A percentile compares a stretch with the other conserved stretches of the same genome.
These are phyloP conservation scores for Aspergillus transmontanensis DNA, from an alignment of 2,329 filamentous ascomycete genomes.

Conservation along the genomic window DNA sequence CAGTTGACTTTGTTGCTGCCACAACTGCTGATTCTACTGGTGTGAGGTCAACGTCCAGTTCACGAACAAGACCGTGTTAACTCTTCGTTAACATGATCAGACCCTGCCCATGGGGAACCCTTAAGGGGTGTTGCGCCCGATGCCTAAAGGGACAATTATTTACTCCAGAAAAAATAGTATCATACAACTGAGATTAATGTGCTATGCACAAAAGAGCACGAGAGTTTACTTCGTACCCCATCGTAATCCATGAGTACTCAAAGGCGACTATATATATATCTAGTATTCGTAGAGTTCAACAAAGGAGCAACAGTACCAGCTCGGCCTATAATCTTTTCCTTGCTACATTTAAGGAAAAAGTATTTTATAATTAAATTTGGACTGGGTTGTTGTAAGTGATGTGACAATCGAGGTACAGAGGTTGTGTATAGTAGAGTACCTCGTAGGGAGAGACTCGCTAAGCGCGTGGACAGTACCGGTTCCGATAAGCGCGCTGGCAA, in stretches of 20 bases:
- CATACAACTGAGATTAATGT: neutral
- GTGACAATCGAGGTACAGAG: neutral
- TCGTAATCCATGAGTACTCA: neutral
- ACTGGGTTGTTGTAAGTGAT: neutral
- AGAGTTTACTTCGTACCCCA: neutral
- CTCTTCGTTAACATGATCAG: neutral
- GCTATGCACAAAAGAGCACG: neutral
- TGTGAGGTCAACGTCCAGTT: slow-evolving; percentile 5
- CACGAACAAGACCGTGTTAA: slow-evolving; percentile 11
- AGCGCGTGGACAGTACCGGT: slow-evolving; percentile 14
- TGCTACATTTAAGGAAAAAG: neutral
- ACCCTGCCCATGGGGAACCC: neutral
- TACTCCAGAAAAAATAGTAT: neutral
- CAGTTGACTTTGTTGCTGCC: slow-evolving; percentile 44
- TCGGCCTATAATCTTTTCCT: neutral
- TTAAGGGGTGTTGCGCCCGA: neutral
- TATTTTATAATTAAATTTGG: neutral
- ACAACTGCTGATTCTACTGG: slow-evolving; percentile 7
- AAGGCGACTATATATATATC: neutral
- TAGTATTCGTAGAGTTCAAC: too few species aligned
- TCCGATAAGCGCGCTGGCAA: slow-evolving; percentile 21
- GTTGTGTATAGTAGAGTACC: neutral
- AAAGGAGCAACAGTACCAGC: neutral
- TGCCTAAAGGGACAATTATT: neutral
- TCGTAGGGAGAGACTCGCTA: neutral